phyloP scores from a whole-genome alignment of 2,329 filamentous ascomycete species.

The Ilyonectria sp. region DNA sequence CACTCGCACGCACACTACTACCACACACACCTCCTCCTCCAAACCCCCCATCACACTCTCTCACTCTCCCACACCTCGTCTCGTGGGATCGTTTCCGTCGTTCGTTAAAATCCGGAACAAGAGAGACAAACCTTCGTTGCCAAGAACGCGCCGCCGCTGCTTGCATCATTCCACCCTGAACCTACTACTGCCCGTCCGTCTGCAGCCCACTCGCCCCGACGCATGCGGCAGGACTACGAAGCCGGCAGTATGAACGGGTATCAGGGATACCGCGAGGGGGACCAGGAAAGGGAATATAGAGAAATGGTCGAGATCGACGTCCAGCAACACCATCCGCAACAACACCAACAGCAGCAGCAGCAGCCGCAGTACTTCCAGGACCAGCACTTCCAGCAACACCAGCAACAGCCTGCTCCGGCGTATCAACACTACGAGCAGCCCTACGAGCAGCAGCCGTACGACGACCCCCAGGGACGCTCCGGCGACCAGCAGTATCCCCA shows the following conservation, averaged over 20 bases:
- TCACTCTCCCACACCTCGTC: background rate
- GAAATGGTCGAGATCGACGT: conserved; percentile 56
- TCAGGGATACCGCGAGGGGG: conserved; percentile 40
- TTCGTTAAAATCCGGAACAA: conserved; percentile 5
- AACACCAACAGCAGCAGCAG: conserved; percentile 4
- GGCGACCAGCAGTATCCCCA: conserved; percentile 12
- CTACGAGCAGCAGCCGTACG: background rate
- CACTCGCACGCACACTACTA: background rate
- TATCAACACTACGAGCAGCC: background rate
- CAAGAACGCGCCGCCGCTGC: background rate
- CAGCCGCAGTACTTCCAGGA: conserved; percentile 37
- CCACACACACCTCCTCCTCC: background rate
- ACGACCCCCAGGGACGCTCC: background rate
- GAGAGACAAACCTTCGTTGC: background rate
- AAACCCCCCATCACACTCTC: background rate
- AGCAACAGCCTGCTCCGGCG: conserved; percentile 32
- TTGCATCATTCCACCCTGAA: background rate
- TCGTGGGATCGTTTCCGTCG: background rate
- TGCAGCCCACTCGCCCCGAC: conserved; percentile 18
- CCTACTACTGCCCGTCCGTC: background rate
- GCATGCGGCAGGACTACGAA: conserved; percentile 39
- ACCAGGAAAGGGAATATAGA: conserved; percentile 47
- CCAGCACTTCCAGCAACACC: conserved; percentile 42
- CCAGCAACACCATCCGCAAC: conserved; percentile 44
- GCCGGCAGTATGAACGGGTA: conserved; percentile 49